Evolutionary conservation across 805 yeast genomes (phyloP), one percentile per base, ranked within the genome.

Genomic region (Metschnikowia similis): DNA sequence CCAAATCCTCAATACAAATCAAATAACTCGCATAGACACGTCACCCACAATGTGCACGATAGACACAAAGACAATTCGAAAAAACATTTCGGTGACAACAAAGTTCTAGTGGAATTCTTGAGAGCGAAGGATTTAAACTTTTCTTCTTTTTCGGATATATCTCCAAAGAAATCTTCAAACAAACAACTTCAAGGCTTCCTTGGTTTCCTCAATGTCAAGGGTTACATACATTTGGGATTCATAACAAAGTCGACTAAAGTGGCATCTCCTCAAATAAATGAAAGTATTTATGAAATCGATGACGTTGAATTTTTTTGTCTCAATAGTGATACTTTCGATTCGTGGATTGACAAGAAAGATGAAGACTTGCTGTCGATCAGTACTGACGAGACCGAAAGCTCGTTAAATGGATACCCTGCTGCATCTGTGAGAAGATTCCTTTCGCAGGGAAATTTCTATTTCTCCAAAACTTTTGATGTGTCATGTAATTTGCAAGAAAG

Each of bases 301-400:
- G 82, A 77, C 26, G 86, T 84, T 1, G 83, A 81, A 48, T 85
- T 85, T 61, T 77, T 79, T 51, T 84, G 91, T 57, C 69, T 87
- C 39, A 81, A 79, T 51, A 78, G 76, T 42, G 82, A 79, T 42
- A 74, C 70, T 34, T 82, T 66, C 59, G 92, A 85, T 61, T 57
- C 66, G 38, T 55, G 62, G 54, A 55, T 62, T 32, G 53, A 61
- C 42, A 39, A 49, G 8, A 54, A 52, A 34, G 56, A 50, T 21
- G 52, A 53, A 9, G 54, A 48, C 29, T 35, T 49, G 16, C 37
- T 31, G 16, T 30, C 49, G 48, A 53, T 8, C 29, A 59, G 27
- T 14, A 46, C 61, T 11, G 64, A 61, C 11, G 50, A 49, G 21
- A 17, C 50, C 10, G 60, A 53, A 28, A 49, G 53, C 41, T 37